These are phyloP conservation scores for Casuarina equisetifolia DNA, from an alignment of 306 rosid species.

Conservation along the genomic window DNA sequence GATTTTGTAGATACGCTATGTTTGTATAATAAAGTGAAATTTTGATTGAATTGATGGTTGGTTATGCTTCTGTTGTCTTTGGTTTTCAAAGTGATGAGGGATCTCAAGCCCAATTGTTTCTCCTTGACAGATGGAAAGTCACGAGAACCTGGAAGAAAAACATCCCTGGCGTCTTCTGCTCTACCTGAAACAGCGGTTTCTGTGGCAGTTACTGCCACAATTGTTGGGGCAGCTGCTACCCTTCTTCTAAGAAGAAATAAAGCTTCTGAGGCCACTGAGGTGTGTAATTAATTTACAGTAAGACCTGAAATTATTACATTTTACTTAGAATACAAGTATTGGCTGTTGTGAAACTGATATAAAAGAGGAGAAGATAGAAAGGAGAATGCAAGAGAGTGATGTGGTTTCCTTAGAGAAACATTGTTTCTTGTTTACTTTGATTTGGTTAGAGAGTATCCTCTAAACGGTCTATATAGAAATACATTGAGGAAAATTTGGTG, in stretches of 20 bases:
- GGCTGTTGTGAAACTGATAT: neutral
- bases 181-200: slow-evolving; percentile 90
- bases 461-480: neutral
- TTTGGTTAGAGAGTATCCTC: neutral
- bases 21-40: neutral
- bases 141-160: slow-evolving; percentile 56
- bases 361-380: neutral
- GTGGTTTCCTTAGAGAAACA: too few species aligned
- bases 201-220: slow-evolving; percentile 71
- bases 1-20: neutral
- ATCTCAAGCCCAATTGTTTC: slow-evolving; percentile 16
- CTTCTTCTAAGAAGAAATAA: slow-evolving; percentile 67
- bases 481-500: neutral
- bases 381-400: neutral
- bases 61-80: slow-evolving; percentile 21
- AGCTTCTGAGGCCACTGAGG: slow-evolving; percentile 54
- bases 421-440: neutral
- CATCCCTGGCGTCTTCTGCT: slow-evolving; percentile 42
- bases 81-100: slow-evolving; percentile 24
- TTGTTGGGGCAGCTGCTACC: slow-evolving; percentile 84
- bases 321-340: slow-evolving; percentile 7
- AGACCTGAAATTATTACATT: neutral
- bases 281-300: slow-evolving; percentile 23
- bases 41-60: slow-evolving; percentile 5
- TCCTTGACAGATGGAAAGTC: slow-evolving; percentile 44